These are phyloP conservation scores for Amanita fuliginea DNA, from an alignment of 768 basidiomycete genomes.

Conservation along the genomic window DNA sequence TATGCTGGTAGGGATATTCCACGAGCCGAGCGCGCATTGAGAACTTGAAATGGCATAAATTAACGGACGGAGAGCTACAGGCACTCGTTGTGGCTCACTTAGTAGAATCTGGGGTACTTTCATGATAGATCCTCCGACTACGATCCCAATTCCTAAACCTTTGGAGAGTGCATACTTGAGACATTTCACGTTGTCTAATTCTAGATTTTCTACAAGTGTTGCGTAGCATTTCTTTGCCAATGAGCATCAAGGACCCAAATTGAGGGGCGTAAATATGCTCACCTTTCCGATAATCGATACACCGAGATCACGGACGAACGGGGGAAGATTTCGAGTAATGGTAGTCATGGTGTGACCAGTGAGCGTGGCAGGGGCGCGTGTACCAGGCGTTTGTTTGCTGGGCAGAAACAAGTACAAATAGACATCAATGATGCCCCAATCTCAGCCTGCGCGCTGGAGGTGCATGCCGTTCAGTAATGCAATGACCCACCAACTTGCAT, in stretches of 20 bases:
- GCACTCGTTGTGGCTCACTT: conserved; percentile 35
- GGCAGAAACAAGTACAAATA: background rate
- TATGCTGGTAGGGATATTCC: conserved; percentile 85
- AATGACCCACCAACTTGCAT: no score
- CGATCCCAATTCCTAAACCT: conserved; percentile 85
- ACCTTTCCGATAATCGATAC: conserved; percentile 77
- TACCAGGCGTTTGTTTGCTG: background rate
- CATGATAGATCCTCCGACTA: conserved; percentile 88
- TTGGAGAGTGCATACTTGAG: conserved; percentile 90
- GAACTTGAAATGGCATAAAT: conserved; percentile 33
- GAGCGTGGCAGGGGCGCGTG: background rate
- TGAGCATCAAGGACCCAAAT: background rate
- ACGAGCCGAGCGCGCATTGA: conserved; percentile 63
- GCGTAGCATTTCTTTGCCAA: conserved; percentile 72
- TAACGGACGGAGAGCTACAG: background rate
- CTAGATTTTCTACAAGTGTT: conserved; percentile 77
- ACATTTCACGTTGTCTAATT: conserved; percentile 69
- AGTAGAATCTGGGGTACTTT: conserved; percentile 83
- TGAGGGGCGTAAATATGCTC: conserved; percentile 10
- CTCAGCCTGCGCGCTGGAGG: no score
- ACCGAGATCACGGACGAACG: conserved; percentile 74
- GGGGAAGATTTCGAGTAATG: conserved; percentile 79
- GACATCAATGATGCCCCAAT: background rate
- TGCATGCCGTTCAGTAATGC: no score
- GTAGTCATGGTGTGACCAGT: conserved; percentile 41